Base-by-base conservation (phyloP, 2,329 filamentous ascomycete genomes). In the Talaromyces albobiverticillius region DNA sequence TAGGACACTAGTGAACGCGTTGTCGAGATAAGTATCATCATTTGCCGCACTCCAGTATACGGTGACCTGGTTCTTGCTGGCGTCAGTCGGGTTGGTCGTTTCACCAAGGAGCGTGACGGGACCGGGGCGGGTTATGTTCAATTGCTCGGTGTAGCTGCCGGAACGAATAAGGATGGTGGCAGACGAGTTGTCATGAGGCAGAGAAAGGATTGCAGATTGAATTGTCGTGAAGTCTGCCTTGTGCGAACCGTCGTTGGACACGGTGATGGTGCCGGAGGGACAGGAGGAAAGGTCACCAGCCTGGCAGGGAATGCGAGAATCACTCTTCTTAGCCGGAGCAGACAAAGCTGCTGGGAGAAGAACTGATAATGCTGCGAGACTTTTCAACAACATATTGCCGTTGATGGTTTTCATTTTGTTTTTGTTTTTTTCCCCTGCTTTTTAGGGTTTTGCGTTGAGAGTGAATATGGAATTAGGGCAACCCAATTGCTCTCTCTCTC, bases 71-170 rank as follows among this genome's bases (percentile, higher is more conserved):
- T 82, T 81, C 45, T 70, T 66, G 36, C 69, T 68, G 7, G 78
- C 71, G 52, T 78, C 72, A 13, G 76, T 74, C 3, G 79, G 76
- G 2, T 66, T 60, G n/a, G 67, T 61, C 1, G 79, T 82, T 57
- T 82, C 75, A n/a, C 84, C 85, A 0, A 87, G 75, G 6, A 87
- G 73, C 25, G 82, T 84, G 6, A 87, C 70, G 0, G 85, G 83
- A 0, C 80, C 83, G 1, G 72, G 67, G 1, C 84, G 82, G 3
- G 84, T 87, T 56, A 87, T 75, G 59, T 88, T 88, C 57, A 88
- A 69, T 67, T 86, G 83, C 62, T 87, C 84, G 1, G 72, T 80
- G 61, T 87, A 87, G 56, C 75, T 77, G 0, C 84, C 84, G 0
- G 82, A 75, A 0, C 79, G 77, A 43, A 87, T 79, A 11, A 87